phyloP scores from a whole-genome alignment of 208 protist species.

The Trichomonas vaginalis region DNA sequence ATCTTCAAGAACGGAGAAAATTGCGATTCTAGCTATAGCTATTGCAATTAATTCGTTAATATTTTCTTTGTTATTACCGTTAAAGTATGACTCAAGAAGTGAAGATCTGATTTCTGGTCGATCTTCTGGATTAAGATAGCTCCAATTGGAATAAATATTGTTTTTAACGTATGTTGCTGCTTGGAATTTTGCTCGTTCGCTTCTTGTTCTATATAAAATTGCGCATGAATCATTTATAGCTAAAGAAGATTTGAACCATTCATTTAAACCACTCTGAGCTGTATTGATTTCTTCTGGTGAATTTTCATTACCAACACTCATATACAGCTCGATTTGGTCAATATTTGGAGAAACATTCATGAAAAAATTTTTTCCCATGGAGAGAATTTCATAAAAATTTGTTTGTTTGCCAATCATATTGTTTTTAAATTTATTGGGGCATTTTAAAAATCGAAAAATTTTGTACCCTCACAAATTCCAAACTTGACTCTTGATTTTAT shows the following conservation, averaged over 20 bases:
- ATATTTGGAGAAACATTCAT: neutral
- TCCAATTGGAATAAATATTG: neutral
- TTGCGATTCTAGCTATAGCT: neutral
- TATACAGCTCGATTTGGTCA: neutral
- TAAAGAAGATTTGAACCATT: neutral
- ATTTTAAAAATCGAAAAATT: no score
- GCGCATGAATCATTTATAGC: neutral
- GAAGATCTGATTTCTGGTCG: neutral
- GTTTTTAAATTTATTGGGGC: no score
- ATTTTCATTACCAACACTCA: neutral
- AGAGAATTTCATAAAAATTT: no score
- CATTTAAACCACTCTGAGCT: neutral
- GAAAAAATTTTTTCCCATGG: no score
- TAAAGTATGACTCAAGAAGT: neutral
- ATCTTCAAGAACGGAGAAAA: neutral
- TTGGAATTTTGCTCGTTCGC: neutral
- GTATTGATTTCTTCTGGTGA: neutral
- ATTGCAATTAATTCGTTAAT: neutral
- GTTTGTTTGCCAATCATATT: no score
- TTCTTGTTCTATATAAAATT: neutral
- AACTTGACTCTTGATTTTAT: no score
- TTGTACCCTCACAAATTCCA: no score
- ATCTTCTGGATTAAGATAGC: neutral
- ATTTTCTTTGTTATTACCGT: neutral
- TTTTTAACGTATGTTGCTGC: neutral